Percentiles rank a stretch among this genome's conserved stretches.
Conservation (phyloP, 371 early-diverging fungal genomes). For the Capniomyces stellatus region DNA sequence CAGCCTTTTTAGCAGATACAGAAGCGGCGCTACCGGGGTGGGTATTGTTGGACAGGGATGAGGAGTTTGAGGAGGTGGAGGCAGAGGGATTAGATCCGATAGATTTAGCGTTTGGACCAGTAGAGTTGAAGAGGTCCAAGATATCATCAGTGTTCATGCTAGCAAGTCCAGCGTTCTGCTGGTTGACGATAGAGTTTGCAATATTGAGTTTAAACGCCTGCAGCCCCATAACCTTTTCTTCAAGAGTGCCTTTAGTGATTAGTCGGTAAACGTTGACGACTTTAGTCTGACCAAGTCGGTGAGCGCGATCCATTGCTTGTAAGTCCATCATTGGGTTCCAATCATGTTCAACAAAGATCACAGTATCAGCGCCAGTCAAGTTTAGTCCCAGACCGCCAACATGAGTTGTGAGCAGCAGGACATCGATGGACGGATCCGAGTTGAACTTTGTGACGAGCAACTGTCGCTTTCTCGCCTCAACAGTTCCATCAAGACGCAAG, state of each 20-base stretch:
- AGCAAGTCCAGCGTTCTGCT: conserved; percentile 80
- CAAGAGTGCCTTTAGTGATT: conserved; percentile 77
- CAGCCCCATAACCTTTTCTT: conserved; percentile 92
- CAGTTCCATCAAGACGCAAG: conserved; percentile 91
- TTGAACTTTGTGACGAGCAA: conserved; percentile 91
- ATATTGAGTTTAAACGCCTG: conserved; percentile 99
- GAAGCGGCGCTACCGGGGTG: background rate
- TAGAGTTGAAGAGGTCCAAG: conserved; percentile 72
- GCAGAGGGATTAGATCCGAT: background rate
- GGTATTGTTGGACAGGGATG: background rate
- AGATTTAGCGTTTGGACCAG: conserved; percentile 13
- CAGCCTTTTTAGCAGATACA: conserved; percentile 36
- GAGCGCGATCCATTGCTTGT: conserved; percentile 97
- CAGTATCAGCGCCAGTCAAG: conserved; percentile 97
- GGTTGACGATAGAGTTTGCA: conserved; percentile 93
- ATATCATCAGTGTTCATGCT: conserved; percentile 92
- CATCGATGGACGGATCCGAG: conserved; percentile 86
- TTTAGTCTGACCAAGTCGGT: conserved; percentile 93
- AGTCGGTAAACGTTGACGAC: conserved; percentile 92
- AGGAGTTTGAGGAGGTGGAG: background rate
- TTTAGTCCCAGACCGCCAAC: conserved; percentile 99
- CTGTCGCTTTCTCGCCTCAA: conserved; percentile 67
- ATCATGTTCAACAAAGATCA: conserved; percentile 99
- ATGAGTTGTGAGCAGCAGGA: conserved; percentile 89
- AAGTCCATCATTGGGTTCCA: conserved; percentile 98